Evolutionary conservation across 345 rosid species (phyloP), one percentile per base, ranked within the genome.

Genomic region (Pseudoturritis turrita): DNA sequence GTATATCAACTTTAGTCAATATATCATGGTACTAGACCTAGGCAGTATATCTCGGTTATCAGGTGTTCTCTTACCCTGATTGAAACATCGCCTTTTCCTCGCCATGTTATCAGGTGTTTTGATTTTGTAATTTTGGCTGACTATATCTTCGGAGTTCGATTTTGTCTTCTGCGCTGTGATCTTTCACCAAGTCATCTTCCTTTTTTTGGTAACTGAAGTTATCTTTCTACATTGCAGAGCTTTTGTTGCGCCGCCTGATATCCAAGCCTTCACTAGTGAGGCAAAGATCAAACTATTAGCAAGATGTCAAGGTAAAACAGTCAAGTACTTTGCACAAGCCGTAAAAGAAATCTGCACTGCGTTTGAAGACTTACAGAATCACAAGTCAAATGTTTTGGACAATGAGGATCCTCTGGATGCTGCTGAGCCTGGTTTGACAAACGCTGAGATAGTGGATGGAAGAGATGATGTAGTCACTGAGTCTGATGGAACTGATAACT

Each of bases 161-260:
- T 40, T 50, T 50, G 17, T 41, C 29, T 36, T 29, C 35, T 59
- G 35, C 3, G 10, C 4, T 15, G 35, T 47, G 39, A 19, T 74
- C 45, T 7, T 46, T 47, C 62, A 63, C 67, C 29, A 53, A 44
- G 15, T 62, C 53, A 63, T 40, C 41, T 29, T 76, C 50, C 39
- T 51, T 11, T 7, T 33, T 9, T 33, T 33, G 10, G 9, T 33
- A 33, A 33, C 37, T 33, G 37, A 9, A 33, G 37, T 33, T 33
- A 8, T 33, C 37, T 33, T 33, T 11, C 37, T 33, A 33, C 10
- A 63, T 18, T 65, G 78, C 94, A 96, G 98, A 75, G 98, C 89
- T 75, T 96, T 88, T 81, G 92, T 96, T 81, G 87, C 94, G 3
- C 87, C 96, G 3, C 81, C 78, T 66, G 94, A 96, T 86, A 90